These are phyloP conservation scores for Primulina tabacum DNA, from an alignment of 257 asterid genomes.

Conservation along the genomic window DNA sequence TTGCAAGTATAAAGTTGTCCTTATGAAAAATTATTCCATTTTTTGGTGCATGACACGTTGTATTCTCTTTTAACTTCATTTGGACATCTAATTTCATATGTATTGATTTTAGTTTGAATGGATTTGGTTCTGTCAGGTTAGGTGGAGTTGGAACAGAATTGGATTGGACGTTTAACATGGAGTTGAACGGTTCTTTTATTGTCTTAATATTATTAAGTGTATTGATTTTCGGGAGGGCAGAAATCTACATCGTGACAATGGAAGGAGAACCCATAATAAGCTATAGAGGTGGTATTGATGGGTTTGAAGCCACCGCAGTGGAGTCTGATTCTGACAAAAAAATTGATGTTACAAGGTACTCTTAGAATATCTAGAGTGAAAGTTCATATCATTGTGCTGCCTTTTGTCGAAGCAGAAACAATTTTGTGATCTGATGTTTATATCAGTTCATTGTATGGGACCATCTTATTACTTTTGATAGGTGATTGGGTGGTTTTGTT, in stretches of 20 bases:
- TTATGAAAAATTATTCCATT: not conserved
- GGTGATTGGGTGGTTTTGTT: too few relatives aligned
- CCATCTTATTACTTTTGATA: too few relatives aligned
- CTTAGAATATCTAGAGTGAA: slow-evolving; percentile 1
- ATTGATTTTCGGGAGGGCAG: slow-evolving; percentile 49
- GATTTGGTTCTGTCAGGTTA: slow-evolving; percentile 37
- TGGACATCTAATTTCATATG: not conserved
- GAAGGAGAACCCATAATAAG: slow-evolving; percentile 97
- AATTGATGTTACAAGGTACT: slow-evolving; percentile 77
- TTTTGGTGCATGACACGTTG: not conserved
- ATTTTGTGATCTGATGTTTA: not conserved
- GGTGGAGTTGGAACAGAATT: slow-evolving; percentile 32
- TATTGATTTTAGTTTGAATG: slow-evolving; percentile 27
- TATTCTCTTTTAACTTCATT: too few relatives aligned
- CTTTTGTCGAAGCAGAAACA: not conserved
- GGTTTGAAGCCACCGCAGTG: slow-evolving; percentile 94
- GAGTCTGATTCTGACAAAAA: slow-evolving; percentile 80
- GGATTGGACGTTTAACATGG: slow-evolving; percentile 49
- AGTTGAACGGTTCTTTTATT: slow-evolving; percentile 33
- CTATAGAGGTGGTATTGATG: slow-evolving; percentile 76
- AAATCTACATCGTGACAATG: slow-evolving; percentile 72
- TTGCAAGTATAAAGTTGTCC: not conserved
- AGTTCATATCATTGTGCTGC: not conserved
- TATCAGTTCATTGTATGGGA: not conserved
- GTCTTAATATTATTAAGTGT: slow-evolving; percentile 40